Base-by-base conservation (phyloP, 2,329 filamentous ascomycete species). In the Exserohilum turcica region DNA sequence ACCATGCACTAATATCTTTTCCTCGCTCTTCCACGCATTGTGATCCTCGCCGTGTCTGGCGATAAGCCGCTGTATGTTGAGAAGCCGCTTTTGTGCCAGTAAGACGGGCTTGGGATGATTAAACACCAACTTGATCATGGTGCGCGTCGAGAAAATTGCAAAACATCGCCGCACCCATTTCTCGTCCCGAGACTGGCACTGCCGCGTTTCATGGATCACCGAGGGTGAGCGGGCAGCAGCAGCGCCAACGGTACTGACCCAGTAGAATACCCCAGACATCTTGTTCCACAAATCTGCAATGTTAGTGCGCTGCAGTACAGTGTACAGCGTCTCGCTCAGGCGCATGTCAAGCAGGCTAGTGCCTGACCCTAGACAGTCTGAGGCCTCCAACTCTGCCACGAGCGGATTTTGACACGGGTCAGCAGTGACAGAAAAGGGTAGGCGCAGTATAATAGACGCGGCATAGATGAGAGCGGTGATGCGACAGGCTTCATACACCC, bases 241-340 rank as follows among this genome's bases (percentile, higher is more conserved):
- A 4, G 66, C 64, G 16, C 70, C 73, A 10, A 74, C 66, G 2
- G 60, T 48, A 15, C 63, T 57, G 10, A 70, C 64, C 71, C 70
- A 75, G 53, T 73, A 73, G 15, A 73, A 61, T 5, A 72, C 66
- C 6, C 71, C 72, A 13, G 64, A 57, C 67, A 74, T 68, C 39
- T 67, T 55, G 38, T 59, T 56, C 72, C 73, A 73, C 4, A 71
- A 16, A n/a, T 67, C 60, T 6, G 47, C 54, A 4, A 56, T 60
- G 29, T 72, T 57, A 12, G 68, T 63, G 10, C 56, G 61, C 32
- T 61, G 43, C 6, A 73, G 36, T 12, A 52, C 62, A 16, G 69
- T 56, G 46, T 64, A 64, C 2, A 72, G 50, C 12, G 54, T 33
- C n/a, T 66, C 54, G 9, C 55, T 62, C 7, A 70, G 61, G 3